Conservation (phyloP, 352 stramenopile genomes). For the Globisporangium cylindrosporum region DNA sequence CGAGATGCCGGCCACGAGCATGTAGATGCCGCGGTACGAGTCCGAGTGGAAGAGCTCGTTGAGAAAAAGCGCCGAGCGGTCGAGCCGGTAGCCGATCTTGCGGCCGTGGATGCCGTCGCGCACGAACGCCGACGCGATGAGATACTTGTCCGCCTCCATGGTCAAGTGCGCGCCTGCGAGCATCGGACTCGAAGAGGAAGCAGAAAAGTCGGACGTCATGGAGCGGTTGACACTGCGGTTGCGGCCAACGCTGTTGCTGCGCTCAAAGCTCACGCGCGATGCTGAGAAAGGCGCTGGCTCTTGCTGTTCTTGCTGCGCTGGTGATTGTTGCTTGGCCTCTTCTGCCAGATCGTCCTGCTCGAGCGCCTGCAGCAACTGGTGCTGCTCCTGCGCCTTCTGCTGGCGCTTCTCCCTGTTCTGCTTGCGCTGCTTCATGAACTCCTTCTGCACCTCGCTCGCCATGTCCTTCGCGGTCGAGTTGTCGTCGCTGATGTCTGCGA, state of each 20-base stretch:
- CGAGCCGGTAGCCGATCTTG: constrained; percentile 79
- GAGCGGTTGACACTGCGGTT: constrained; percentile 11
- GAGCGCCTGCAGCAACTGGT: constrained; percentile 29
- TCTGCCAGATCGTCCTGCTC: constrained; percentile 2
- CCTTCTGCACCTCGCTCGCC: constrained; percentile 70
- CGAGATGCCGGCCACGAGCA: constrained; percentile 59
- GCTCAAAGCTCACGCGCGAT: background rate
- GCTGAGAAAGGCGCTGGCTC: too few relatives aligned
- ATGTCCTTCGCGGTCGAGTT: constrained; percentile 83
- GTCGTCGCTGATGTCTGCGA: constrained; percentile 73
- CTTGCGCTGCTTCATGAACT: constrained; percentile 58
- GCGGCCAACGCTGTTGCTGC: background rate
- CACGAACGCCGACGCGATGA: constrained; percentile 78
- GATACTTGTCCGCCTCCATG: constrained; percentile 62
- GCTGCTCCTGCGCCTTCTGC: constrained; percentile 32
- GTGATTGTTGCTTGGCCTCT: background rate
- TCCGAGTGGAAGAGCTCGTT: constrained; percentile 75
- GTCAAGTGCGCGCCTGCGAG: constrained; percentile 26
- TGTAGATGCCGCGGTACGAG: constrained; percentile 70
- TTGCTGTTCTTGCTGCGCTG: background rate
- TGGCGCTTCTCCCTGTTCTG: constrained; percentile 24
- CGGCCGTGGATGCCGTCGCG: constrained; percentile 80
- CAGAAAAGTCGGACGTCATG: constrained; percentile 6
- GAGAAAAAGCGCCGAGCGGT: constrained; percentile 61
- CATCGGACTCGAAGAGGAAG: constrained; percentile 14